Conservation (phyloP, 495 filamentous ascomycete species). For the Penicillium coffeae region DNA sequence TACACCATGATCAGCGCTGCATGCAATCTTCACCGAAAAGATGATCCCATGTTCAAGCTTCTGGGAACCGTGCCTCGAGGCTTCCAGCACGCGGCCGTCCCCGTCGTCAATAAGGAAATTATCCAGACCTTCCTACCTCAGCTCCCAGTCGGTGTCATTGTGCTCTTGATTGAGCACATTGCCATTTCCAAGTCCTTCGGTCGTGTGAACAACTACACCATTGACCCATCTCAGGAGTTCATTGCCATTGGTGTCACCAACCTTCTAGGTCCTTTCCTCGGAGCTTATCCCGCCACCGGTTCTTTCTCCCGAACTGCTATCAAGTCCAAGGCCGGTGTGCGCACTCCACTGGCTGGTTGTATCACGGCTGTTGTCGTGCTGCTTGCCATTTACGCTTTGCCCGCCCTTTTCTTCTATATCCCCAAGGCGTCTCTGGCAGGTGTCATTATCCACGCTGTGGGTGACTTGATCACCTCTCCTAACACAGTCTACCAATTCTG, state of each 20-base stretch:
- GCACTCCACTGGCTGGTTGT: conserved; percentile 86
- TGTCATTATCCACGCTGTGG: conserved; percentile 97
- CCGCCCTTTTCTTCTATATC: conserved; percentile 94
- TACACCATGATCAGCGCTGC: conserved; percentile 92
- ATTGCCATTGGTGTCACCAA: conserved; percentile 93
- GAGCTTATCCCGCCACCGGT: conserved; percentile 90
- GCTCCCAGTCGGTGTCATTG: conserved; percentile 81
- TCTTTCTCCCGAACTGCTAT: conserved; percentile 98
- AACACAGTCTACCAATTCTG: conserved; percentile 96
- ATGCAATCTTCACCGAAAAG: conserved; percentile 59
- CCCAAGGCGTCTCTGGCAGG: conserved; percentile 80
- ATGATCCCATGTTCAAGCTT: conserved; percentile 57
- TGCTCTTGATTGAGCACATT: conserved; percentile 91
- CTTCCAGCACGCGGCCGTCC: conserved; percentile 79
- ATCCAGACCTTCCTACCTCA: conserved; percentile 58
- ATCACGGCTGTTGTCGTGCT: conserved; percentile 88
- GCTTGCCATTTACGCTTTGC: conserved; percentile 89
- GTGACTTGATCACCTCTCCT: conserved; percentile 89
- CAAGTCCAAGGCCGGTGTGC: conserved; percentile 95
- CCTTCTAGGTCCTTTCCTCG: conserved; percentile 88
- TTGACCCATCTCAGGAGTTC: conserved; percentile 94
- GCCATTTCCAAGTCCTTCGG: conserved; percentile 99
- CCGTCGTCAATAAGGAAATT: conserved; percentile 59
- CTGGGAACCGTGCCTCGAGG: conserved; percentile 75
- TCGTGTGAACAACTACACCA: conserved; percentile 95